phyloP scores from a whole-genome alignment of 331 rosid genomes.

The Quercus tomentella region DNA sequence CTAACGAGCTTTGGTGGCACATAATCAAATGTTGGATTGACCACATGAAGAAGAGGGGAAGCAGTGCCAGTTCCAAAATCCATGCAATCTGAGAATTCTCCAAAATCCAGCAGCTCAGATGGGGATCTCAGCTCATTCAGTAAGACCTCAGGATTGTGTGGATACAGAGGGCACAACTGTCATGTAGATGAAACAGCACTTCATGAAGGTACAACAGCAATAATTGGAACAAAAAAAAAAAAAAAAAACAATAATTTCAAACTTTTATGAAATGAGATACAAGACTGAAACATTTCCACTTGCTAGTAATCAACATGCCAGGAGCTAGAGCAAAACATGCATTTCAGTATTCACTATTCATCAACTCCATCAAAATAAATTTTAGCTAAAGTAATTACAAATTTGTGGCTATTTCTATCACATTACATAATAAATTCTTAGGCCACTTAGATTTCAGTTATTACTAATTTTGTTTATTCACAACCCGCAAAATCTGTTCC shows the following conservation, averaged over 20 bases:
- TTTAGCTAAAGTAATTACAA: conserved; percentile 6
- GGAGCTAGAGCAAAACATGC: background rate
- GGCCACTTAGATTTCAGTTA: background rate
- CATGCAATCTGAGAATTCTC: conserved; percentile 95
- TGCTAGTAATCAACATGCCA: conserved; percentile 6
- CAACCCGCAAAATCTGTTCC: background rate
- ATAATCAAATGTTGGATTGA: conserved; percentile 88
- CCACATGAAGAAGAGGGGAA: conserved; percentile 72
- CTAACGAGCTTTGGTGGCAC: conserved; percentile 88
- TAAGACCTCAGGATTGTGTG: conserved; percentile 85
- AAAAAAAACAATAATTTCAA: background rate
- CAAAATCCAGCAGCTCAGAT: conserved; percentile 96
- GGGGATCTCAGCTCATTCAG: conserved; percentile 95
- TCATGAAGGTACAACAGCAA: conserved; percentile 1
- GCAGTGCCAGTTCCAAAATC: conserved; percentile 71
- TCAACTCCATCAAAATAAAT: background rate
- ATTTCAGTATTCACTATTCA: background rate
- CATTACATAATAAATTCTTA: background rate
- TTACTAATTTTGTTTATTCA: background rate
- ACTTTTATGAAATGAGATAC: background rate
- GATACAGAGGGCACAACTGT: conserved; percentile 94
- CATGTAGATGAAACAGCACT: conserved; percentile 25
- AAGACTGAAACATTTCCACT: background rate
- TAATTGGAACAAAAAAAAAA: conserved; percentile 3
- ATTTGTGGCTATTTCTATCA: background rate